A percentile compares a stretch with the other conserved stretches of the same genome.
Evolutionary conservation across 106 monocot genomes (phyloP).

Genomic region (Cymbidium sinense): DNA sequence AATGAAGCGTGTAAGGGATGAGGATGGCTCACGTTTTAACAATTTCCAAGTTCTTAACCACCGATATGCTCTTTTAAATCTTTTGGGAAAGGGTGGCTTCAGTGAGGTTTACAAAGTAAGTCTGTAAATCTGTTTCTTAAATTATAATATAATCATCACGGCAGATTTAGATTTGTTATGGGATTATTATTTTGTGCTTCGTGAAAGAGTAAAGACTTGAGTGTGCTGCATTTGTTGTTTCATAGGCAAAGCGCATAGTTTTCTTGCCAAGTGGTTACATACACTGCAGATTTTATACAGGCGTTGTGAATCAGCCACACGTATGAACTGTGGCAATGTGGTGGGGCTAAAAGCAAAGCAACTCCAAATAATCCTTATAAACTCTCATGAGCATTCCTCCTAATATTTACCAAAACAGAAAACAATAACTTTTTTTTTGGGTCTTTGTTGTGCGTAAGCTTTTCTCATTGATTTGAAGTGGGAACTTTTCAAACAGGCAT

Average conservation of each 20-base stretch:
- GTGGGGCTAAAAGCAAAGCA: neutral
- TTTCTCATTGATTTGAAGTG: slow-evolving; percentile 52
- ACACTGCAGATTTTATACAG: neutral
- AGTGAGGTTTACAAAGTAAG: slow-evolving; percentile 98
- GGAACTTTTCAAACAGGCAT: slow-evolving; percentile 77
- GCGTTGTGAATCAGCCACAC: neutral
- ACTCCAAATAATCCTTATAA: neutral
- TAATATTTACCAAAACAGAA: neutral
- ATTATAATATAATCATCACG: neutral
- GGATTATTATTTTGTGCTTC: neutral
- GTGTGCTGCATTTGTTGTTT: neutral
- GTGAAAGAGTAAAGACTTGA: neutral
- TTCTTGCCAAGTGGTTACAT: neutral
- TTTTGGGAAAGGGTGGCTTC: slow-evolving; percentile 99
- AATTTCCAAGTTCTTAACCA: slow-evolving; percentile 93
- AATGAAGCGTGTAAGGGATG: slow-evolving; percentile 99
- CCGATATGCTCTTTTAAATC: slow-evolving; percentile 94
- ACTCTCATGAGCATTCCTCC: neutral
- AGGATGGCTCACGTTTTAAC: slow-evolving; percentile 98
- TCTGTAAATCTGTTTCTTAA: neutral
- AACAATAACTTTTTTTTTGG: neutral
- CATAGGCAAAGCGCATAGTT: neutral
- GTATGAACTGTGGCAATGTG: neutral
- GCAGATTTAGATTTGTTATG: neutral
- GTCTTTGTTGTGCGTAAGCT: neutral